Evolutionary conservation across 75 land plant species (phyloP).

Genomic region (Sequoiadendron giganteum): DNA sequence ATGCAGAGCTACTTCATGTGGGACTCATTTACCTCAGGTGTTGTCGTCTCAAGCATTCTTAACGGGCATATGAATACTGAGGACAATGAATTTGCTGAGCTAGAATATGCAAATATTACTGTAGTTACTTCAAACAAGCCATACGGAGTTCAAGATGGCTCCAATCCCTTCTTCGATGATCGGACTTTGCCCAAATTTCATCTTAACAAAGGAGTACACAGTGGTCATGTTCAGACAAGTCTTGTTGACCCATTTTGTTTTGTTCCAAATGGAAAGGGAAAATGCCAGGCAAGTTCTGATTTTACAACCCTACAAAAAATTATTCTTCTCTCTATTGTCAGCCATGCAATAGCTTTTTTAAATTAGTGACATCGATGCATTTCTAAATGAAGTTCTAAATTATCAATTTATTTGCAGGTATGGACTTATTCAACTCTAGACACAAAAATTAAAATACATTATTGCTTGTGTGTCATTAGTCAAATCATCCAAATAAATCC

Average conservation of each 20-base stretch:
- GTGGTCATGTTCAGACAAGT: slow-evolving; percentile 85
- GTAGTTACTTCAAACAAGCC: slow-evolving; percentile 84
- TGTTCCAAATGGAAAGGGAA: slow-evolving; percentile 55
- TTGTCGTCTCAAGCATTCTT: slow-evolving; percentile 68
- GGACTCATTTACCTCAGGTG: slow-evolving; percentile 79
- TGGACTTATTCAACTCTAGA: not conserved
- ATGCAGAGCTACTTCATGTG: slow-evolving; percentile 82
- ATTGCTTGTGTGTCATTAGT: not conserved
- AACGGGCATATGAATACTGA: slow-evolving; percentile 31
- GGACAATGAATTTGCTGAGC: slow-evolving; percentile 71
- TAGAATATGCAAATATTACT: slow-evolving; percentile 63
- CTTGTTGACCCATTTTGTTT: slow-evolving; percentile 74
- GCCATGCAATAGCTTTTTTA: not conserved
- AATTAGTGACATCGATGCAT: not conserved
- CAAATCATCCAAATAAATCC: not conserved
- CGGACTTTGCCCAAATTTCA: slow-evolving; percentile 48
- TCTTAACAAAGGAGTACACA: slow-evolving; percentile 61
- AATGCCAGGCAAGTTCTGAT: slow-evolving; percentile 53
- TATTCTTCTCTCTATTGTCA: not conserved
- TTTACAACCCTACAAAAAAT: not conserved
- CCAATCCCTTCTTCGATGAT: slow-evolving; percentile 76
- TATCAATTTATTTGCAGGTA: not conserved
- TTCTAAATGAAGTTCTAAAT: not conserved
- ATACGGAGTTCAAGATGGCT: slow-evolving; percentile 67
- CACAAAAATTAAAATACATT: not conserved